Evolutionary conservation across 176 grass and related monocot species (phyloP), one percentile per base, ranked within the genome.

Genomic region (Tillandsia leiboldiana): DNA sequence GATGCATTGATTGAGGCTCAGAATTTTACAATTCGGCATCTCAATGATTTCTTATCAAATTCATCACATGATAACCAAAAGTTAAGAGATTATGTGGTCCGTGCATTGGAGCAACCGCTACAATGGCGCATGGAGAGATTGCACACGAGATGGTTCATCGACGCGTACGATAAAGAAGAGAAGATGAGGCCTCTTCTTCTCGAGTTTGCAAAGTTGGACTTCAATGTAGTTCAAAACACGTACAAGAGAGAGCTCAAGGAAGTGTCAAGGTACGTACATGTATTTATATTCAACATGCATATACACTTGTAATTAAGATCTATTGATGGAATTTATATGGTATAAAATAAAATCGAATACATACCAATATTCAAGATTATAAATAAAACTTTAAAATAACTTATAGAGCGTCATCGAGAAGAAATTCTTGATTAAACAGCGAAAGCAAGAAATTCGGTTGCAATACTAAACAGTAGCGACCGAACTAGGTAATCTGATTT

Each of bases 161-260:
- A 73, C 29, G 28, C 27, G 0, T 73, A 53, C 54, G 2, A 47
- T 2, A 62, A 29, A 17, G 12, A 63, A 24, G 9, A n/a, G 3
- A 63, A 28, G 10, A 24, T 63, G 9, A 15, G 57, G 29, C 71
- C 71, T 50, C 10, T 63, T 10, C 68, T 82, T 3, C 68, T 64
- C 27, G 74, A 83, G 50, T 50, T 83, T 14, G 69, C 80, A 11
- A 66, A 52, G 63, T 64, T 77, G 33, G 80, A 83, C 57, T 83
- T 77, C 66, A 83, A 83, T 51, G 11, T 57, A 33, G 2, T 83
- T 26, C 80, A 83, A 26, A 71, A 51, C n/a, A 26, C 26, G 1
- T 53, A 75, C 22, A 68, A 23, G 65, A 51, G 27, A 49, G 80
- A 82, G 27, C 80, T 82, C 50, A 71, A 70, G 15, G 22, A 56